Evolutionary conservation across 1,284 basidiomycete genomes (phyloP).

Genomic region (Ustilago trichophora): DNA sequence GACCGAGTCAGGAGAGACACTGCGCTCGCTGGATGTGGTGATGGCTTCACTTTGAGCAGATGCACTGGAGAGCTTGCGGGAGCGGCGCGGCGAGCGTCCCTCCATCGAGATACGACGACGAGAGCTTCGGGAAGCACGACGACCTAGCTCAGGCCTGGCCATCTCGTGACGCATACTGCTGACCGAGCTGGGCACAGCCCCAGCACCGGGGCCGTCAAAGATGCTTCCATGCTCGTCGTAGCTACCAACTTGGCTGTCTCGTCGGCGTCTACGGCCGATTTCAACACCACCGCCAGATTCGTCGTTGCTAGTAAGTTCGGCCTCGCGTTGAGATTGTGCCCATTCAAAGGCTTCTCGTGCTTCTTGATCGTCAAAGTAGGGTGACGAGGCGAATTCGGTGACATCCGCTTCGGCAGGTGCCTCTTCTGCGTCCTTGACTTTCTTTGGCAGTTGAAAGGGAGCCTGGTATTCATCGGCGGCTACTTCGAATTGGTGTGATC

Average conservation of each 20-base stretch:
- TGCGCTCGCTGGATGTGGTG: constrained; percentile 36
- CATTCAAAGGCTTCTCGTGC: constrained; percentile 56
- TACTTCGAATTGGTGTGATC: constrained; percentile 39
- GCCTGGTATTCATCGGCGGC: constrained; percentile 63
- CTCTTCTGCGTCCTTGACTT: background rate
- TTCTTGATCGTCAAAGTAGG: constrained; percentile 64
- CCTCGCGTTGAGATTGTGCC: constrained; percentile 33
- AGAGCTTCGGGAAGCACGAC: constrained; percentile 48
- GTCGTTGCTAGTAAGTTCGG: constrained; percentile 19
- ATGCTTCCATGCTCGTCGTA: constrained; percentile 62
- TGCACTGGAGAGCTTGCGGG: constrained; percentile 36
- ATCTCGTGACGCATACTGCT: constrained; percentile 53
- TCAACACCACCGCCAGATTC: constrained; percentile 7
- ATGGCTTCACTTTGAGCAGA: constrained; percentile 45
- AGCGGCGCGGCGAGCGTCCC: constrained; percentile 40
- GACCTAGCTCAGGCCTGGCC: constrained; percentile 50
- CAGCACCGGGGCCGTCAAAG: constrained; percentile 64
- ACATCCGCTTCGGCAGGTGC: constrained; percentile 1
- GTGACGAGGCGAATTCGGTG: constrained; percentile 45
- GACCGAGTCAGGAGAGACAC: constrained; percentile 42
- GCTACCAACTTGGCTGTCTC: constrained; percentile 64
- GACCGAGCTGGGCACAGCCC: constrained; percentile 62
- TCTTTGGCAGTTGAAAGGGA: constrained; percentile 54
- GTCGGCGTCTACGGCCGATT: constrained; percentile 36
- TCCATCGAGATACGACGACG: constrained; percentile 58